Evolutionary conservation across 768 basidiomycete species (phyloP), one percentile per base, ranked within the genome.

Genomic region (Tricholoma sp.): DNA sequence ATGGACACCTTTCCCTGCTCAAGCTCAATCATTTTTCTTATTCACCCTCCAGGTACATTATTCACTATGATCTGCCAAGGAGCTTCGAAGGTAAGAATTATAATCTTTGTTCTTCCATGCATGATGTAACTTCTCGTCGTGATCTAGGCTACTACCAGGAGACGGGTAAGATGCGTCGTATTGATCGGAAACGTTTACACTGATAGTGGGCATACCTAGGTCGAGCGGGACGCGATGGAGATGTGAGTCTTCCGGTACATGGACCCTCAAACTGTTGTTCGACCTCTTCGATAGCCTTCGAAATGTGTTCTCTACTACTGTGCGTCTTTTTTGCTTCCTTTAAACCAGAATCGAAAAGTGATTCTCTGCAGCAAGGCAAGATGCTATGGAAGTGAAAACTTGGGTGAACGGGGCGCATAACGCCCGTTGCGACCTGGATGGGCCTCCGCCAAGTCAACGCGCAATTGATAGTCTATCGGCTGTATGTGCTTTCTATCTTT

Each of bases 101-200:
- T 7, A 10, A 35, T 58, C 31, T 12, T 41, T 55, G 24, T 35
- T 16, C 32, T 18, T 57, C 18, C 37, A 49, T 37, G 46, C 51
- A 16, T 58, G 32, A 52, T 58, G 37, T 2, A 55, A 39, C 57
- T 47, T 31, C 8, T 39, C 16, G 10, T 49, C 53, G 43, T 22
- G 12, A n/a, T n/a, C n/a, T 53, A 90, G 91, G 89, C 0, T 94
- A 86, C 67, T 94, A 94, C 67, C 91, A 93, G 68, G 91, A 93
- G 70, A 92, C 90, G 60, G 89, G 88, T 85, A 62, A 21, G 76
- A 27, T 21, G 22, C n/a, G 22, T 11, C 29, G 9, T 47, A 8
- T 11, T n/a, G 5, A 49, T 8, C 10, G 4, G 8, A 31, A n/a
- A 18, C 37, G 22, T 41, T 9, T 16, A 55, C 11, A 7, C 31